Base-by-base conservation (phyloP, 1,139 yeast genomes). In the Yamadazyma oceani region DNA sequence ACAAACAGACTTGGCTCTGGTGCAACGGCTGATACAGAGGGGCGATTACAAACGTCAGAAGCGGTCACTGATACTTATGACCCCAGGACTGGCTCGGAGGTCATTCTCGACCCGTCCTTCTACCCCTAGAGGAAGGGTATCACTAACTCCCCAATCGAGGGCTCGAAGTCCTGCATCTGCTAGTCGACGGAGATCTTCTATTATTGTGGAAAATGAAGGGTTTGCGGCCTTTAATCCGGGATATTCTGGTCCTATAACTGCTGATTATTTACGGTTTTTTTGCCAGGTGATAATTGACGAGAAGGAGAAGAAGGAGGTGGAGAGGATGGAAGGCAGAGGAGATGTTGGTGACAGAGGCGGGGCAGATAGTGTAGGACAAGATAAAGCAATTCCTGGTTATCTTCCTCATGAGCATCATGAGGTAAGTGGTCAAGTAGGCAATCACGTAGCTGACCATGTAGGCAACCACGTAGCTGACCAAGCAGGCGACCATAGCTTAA, bases 231-330 rank as follows among this genome's bases (percentile, higher is more conserved):
- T 54, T 37, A 64, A 64, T 27, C 54, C 64, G 0, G 57, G 53
- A 10, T 69, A 69, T 43, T 51, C 56, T 6, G 75, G 75, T 0
- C 68, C 73, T 1, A 55, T 70, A 5, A 68, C 74, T 0, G 51
- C 64, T 5, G 73, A 67, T 32, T 70, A 64, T 36, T 53, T 70
- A 34, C 49, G 65, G 32, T 59, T 58, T 23, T 60, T 69, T 35
- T 67, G 74, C 38, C 53, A 57, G 34, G 64, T 65, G 1, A 58
- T 60, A 42, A 44, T 58, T 6, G 55, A 55, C 26, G 58, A 51
- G 30, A 42, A 39, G 32, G 32, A 34, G 34, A 35, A 22, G 22
- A 27, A 26, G 23, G 25, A 19, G 24, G 36, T 15, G 14, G 9
- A 16, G 15, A 12, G 5, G 12, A 28, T 11, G n/a, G 23, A 16